phyloP scores from a whole-genome alignment of 257 asterid species.

The Lycium barbarum region DNA sequence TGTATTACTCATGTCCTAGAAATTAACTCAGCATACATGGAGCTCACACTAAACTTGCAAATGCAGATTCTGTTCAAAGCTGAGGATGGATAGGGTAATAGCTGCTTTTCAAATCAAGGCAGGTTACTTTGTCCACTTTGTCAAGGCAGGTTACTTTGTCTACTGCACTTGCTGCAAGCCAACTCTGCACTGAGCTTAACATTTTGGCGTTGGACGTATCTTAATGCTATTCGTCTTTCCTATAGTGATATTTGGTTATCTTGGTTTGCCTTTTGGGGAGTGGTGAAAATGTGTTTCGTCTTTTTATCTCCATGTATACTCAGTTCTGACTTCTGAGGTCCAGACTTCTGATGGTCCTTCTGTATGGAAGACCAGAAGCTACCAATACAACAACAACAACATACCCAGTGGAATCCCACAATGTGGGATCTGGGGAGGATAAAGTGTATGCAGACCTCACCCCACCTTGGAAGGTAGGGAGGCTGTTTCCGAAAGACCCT shows the following conservation, averaged over 20 bases:
- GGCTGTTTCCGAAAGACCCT: no score
- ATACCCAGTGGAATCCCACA: no score
- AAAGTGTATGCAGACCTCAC: no score
- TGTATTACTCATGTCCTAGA: background rate
- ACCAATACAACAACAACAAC: background rate
- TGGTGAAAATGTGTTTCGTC: background rate
- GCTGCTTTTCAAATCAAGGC: slow-evolving; percentile 29
- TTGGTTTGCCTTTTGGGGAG: background rate
- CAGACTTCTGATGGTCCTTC: background rate
- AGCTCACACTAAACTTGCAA: background rate
- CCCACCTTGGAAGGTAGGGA: no score
- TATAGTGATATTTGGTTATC: background rate
- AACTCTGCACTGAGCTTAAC: background rate
- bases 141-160: slow-evolving; percentile 28
- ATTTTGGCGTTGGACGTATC: slow-evolving; percentile 9
- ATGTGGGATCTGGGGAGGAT: no score
- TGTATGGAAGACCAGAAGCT: background rate
- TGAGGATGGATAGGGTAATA: slow-evolving; percentile 18
- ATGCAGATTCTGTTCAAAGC: slow-evolving; percentile 33
- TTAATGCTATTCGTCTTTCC: background rate
- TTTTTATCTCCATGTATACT: background rate
- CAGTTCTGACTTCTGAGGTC: background rate
- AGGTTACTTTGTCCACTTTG: background rate
- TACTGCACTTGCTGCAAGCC: background rate
- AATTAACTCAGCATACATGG: background rate